Evolutionary conservation across 2,329 filamentous ascomycete species (phyloP).

Genomic region (Phialophora macrospora): DNA sequence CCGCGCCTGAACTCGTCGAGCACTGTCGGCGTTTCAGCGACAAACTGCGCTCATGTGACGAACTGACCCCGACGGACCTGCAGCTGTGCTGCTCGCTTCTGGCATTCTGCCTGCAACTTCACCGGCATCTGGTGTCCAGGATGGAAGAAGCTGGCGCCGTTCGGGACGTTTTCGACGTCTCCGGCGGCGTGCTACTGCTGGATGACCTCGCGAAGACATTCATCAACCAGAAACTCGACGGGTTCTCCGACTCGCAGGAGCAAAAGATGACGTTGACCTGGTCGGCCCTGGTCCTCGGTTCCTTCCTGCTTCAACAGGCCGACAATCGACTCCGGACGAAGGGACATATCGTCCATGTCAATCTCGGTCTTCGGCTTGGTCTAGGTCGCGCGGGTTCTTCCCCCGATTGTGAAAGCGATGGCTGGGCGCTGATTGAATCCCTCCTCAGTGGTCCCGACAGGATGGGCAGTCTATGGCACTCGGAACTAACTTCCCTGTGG

Average conservation of each 20-base stretch:
- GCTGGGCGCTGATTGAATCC: slow-evolving; percentile 18
- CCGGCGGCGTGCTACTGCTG: background rate
- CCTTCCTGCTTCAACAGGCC: slow-evolving; percentile 18
- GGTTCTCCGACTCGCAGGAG: slow-evolving; percentile 5
- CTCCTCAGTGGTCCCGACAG: slow-evolving; percentile 1
- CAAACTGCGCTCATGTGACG: slow-evolving; percentile 8
- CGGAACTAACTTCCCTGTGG: slow-evolving; percentile 20
- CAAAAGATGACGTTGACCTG: slow-evolving; percentile 17
- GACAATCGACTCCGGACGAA: slow-evolving; percentile 22
- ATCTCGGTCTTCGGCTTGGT: slow-evolving; percentile 9
- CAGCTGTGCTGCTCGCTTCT: slow-evolving; percentile 26
- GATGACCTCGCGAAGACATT: slow-evolving; percentile 25
- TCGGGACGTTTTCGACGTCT: background rate
- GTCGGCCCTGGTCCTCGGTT: slow-evolving; percentile 25
- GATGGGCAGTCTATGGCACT: slow-evolving; percentile 23
- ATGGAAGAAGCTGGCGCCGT: background rate
- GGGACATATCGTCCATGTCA: slow-evolving; percentile 30
- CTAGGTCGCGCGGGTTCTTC: background rate
- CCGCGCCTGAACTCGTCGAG: slow-evolving; percentile 2
- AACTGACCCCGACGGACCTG: slow-evolving; percentile 17
- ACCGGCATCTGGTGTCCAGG: background rate
- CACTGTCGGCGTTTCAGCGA: slow-evolving; percentile 14
- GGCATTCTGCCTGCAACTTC: slow-evolving; percentile 20
- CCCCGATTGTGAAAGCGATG: background rate
- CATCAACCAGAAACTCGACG: slow-evolving; percentile 24